Conservation (phyloP, 2,329 filamentous ascomycete species). For the Colletotrichum lindemuthianum region DNA sequence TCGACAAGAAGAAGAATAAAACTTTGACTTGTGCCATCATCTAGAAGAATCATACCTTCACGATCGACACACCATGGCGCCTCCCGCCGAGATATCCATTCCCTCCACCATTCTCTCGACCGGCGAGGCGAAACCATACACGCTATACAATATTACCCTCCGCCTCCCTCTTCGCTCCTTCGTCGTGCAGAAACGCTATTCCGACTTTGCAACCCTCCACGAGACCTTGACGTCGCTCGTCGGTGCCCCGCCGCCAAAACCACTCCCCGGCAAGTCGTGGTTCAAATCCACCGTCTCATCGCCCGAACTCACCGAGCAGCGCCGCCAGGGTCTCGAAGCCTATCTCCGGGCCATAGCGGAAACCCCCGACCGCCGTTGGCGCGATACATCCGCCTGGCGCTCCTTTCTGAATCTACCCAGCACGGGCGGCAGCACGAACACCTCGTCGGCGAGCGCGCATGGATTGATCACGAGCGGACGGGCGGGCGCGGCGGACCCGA, state of each 20-base stretch:
- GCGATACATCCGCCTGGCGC: constrained; percentile 77
- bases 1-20: not conserved
- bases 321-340: constrained; percentile 73
- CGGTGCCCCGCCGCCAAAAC: constrained; percentile 70
- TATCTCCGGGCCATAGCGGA: constrained; percentile 80
- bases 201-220: constrained; percentile 78
- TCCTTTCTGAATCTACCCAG: constrained; percentile 77
- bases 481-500: constrained; percentile 60
- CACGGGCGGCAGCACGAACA: constrained; percentile 53
- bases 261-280: constrained; percentile 81
- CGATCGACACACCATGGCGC: constrained; percentile 59
- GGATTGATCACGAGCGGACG: constrained; percentile 49
- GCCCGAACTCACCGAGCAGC: constrained; percentile 74
- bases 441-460: constrained; percentile 58
- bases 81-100: constrained; percentile 74
- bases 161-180: constrained; percentile 80
- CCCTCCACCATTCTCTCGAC: constrained; percentile 69
- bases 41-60: not conserved
- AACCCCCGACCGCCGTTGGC: constrained; percentile 79
- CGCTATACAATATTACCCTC: constrained; percentile 81
- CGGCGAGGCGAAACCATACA: constrained; percentile 73
- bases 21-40: not conserved
- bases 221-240: constrained; percentile 67
- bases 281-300: constrained; percentile 77
- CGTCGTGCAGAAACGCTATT: constrained; percentile 83